These are phyloP conservation scores for Ophiostoma populinum DNA, from an alignment of 2,329 filamentous ascomycete genomes.

Conservation along the genomic window DNA sequence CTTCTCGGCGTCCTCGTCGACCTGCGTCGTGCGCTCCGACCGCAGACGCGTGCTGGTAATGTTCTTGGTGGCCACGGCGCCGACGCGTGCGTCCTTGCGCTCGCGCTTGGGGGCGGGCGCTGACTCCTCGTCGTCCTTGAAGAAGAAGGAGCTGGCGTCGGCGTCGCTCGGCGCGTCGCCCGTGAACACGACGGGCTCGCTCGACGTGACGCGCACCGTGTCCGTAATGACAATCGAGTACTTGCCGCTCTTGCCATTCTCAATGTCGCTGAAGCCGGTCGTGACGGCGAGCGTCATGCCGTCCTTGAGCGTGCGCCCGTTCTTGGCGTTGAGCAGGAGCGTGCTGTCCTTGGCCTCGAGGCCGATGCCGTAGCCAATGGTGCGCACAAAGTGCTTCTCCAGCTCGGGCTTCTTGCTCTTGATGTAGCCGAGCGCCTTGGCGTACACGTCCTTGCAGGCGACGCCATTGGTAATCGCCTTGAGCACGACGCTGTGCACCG, in stretches of 20 bases:
- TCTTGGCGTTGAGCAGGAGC: conserved; percentile 76
- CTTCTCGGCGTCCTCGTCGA: conserved; percentile 78
- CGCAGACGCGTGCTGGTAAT: conserved; percentile 87
- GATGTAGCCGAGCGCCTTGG: conserved; percentile 64
- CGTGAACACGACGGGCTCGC: conserved; percentile 79
- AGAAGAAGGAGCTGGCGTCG: conserved; percentile 94
- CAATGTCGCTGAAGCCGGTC: conserved; percentile 76
- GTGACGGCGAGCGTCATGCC: conserved; percentile 93
- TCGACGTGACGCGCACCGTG: conserved; percentile 70
- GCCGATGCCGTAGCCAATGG: conserved; percentile 79
- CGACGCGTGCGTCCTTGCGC: conserved; percentile 67
- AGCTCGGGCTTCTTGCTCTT: conserved; percentile 86
- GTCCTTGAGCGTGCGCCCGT: conserved; percentile 65
- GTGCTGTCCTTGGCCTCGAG: conserved; percentile 79
- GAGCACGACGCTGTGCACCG: conserved; percentile 75
- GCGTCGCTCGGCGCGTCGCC: conserved; percentile 81
- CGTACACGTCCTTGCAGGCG: conserved; percentile 76
- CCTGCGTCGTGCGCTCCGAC: conserved; percentile 74
- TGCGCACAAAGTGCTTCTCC: conserved; percentile 88
- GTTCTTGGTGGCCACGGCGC: conserved; percentile 82
- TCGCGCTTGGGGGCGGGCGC: conserved; percentile 78
- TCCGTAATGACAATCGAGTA: conserved; percentile 88
- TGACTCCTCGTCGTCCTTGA: conserved; percentile 87
- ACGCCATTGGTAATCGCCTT: conserved; percentile 82
- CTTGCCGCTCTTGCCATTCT: conserved; percentile 86